phyloP scores from a whole-genome alignment of 768 basidiomycete genomes.

The Rhodotorula toruloides region DNA sequence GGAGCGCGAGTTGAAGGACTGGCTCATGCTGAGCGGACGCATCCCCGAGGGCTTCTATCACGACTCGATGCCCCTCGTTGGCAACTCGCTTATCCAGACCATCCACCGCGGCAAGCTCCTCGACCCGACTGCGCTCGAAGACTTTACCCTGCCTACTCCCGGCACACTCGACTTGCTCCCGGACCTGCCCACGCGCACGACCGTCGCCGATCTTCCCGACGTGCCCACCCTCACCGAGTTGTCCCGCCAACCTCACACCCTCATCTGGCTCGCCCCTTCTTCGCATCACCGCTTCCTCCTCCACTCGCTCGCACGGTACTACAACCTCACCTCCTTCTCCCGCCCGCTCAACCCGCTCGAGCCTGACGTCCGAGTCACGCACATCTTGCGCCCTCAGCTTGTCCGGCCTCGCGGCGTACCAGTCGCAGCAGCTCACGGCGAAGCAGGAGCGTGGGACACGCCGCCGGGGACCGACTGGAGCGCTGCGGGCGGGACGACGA shows the following conservation, averaged over 20 bases:
- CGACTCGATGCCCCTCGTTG: not conserved
- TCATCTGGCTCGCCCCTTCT: constrained; percentile 29
- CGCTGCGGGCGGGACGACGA: not conserved
- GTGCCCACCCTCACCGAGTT: constrained; percentile 25
- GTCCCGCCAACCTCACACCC: constrained; percentile 21
- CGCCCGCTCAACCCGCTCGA: constrained; percentile 26
- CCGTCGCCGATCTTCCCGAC: not conserved
- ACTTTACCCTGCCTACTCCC: not conserved
- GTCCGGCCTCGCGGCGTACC: not conserved
- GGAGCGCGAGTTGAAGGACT: constrained; percentile 25
- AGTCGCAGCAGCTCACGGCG: not conserved
- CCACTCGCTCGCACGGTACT: constrained; percentile 34
- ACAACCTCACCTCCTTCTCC: constrained; percentile 30
- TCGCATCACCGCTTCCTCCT: constrained; percentile 29
- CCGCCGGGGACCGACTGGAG: constrained; percentile 29
- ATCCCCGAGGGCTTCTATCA: constrained; percentile 29
- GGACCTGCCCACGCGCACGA: not conserved
- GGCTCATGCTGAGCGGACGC: constrained; percentile 11
- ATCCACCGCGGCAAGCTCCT: not conserved
- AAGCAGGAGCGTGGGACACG: constrained; percentile 1
- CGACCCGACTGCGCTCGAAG: constrained; percentile 28
- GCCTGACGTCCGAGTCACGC: constrained; percentile 22
- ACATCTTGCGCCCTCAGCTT: constrained; percentile 24
- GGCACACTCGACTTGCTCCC: not conserved
- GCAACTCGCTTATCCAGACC: not conserved